These are phyloP conservation scores for Rhododendron ovatum DNA, from an alignment of 148 eudicot species.

Conservation along the genomic window DNA sequence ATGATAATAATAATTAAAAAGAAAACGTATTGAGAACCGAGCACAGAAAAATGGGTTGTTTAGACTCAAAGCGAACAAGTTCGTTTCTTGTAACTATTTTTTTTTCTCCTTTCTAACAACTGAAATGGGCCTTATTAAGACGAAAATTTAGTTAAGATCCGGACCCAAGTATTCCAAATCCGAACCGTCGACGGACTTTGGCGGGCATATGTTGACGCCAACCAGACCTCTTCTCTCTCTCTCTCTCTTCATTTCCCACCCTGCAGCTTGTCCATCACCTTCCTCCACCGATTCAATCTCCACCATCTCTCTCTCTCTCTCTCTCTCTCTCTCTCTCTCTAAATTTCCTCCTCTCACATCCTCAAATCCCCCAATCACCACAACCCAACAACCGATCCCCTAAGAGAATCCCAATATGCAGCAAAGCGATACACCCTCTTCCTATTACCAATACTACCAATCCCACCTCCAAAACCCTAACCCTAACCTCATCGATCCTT, in stretches of 20 bases:
- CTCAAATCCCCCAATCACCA: background rate
- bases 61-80: too few species aligned
- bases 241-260: background rate
- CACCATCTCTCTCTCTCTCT: background rate
- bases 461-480: slow-evolving; percentile 40
- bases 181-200: slow-evolving; percentile 11
- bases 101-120: too few species aligned
- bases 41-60: too few species aligned
- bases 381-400: background rate
- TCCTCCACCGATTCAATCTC: background rate
- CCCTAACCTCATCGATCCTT: slow-evolving; percentile 23
- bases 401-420: slow-evolving; percentile 17
- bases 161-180: background rate
- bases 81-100: too few species aligned
- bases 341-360: background rate
- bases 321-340: too few species aligned
- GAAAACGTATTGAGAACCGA: too few species aligned
- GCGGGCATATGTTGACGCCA: slow-evolving; percentile 23
- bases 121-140: too few species aligned
- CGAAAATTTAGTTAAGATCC: background rate
- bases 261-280: background rate
- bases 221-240: background rate
- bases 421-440: slow-evolving; percentile 26
- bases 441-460: slow-evolving; percentile 40
- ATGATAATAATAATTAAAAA: too few species aligned